Evolutionary conservation across 2,329 filamentous ascomycete genomes (phyloP), one percentile per base, ranked within the genome.

Genomic region (Colletotrichum sp.): DNA sequence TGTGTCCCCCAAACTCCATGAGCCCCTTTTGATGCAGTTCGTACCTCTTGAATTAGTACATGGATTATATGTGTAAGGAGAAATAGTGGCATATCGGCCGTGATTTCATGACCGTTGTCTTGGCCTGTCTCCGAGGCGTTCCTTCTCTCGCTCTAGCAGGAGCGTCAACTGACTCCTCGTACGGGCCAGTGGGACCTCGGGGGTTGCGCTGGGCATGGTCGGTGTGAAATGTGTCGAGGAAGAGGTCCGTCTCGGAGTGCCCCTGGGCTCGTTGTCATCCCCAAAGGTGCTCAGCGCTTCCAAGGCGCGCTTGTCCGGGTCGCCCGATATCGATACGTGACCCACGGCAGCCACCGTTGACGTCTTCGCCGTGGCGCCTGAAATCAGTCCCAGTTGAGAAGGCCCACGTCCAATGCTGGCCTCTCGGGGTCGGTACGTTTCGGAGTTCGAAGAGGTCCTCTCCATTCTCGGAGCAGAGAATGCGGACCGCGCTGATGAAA

Each of bases 101-200:
- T 71, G 28, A 24, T 60, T 24, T 67, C 52, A 76, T 21, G 71
- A 57, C 60, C 67, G 70, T 9, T 52, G 66, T 67, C 71, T 75
- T 44, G 71, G 62, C 34, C 67, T 66, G 30, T 76, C 75, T 26
- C 75, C 75, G 34, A 75, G n/a, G 12, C 71, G 65, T 63, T 69
- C 83, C 78, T 87, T 89, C 77, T 90, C 90, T 44, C 89, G 87
- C 78, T 92, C 89, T 24, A 93, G 84, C 2, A 93, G 84, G 6
- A 93, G 83, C 12, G 89, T 89, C 32, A 93, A 84, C 80, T 93
- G 90, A 79, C 91, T 92, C 81, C 89, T 91, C n/a, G 90, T 90
- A 73, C 90, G 86, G n/a, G 86, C 90, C 65, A 92, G 83, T 6
- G 88, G 89, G 9, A 90, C 85, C 16, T 83, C 83, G 30, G 87